Evolutionary conservation across 352 stramenopile genomes (phyloP), one percentile per base, ranked within the genome.

Genomic region (Blastocystis sp.): DNA sequence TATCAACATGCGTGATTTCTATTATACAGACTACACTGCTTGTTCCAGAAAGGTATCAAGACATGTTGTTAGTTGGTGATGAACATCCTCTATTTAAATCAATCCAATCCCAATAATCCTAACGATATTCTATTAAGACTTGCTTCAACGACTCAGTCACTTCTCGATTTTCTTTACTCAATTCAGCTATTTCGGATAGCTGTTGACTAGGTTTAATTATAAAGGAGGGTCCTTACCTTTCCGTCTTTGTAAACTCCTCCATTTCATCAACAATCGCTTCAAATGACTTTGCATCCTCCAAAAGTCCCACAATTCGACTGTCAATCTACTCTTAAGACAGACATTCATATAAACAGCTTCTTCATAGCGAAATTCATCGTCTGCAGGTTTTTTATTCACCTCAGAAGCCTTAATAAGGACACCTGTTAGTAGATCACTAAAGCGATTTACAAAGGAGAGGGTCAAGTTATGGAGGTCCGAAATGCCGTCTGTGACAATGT

Each of bases 221-320:
- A 54, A 19, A 2, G 17, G 19, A 19, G 40, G 22, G 6, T 22
- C 1, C 30, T 9, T 48, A 76, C 64, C 11, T 24, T 48, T 76
- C 42, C 64, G 64, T 76, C 53, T 76, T 76, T 22, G 24, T 37
- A 48, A 76, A 76, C 13, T 48, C 64, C 13, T 53, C 64, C 15
- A 48, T 54, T 51, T 37, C 42, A 48, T 76, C 42, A 37, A 76
- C 64, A 76, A 76, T 76, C 27, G 35, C 22, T 48, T 76, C 64
- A 76, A 76, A 76, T n/a, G 30, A 13, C 64, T 76, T 37, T 15
- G 53, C 17, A 44, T 76, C 64, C 64, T 76, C 42, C 64, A 56
- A 30, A 30, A 76, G 64, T 13, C 30, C 64, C 7, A 19, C 3
- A 17, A 76, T 15, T 33, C 64, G 64, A 51, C 11, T 76, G 13